Percentiles rank a stretch among this genome's conserved stretches.
Evolutionary conservation across 495 filamentous ascomycete genomes (phyloP).

Genomic region (Daldinia loculata): DNA sequence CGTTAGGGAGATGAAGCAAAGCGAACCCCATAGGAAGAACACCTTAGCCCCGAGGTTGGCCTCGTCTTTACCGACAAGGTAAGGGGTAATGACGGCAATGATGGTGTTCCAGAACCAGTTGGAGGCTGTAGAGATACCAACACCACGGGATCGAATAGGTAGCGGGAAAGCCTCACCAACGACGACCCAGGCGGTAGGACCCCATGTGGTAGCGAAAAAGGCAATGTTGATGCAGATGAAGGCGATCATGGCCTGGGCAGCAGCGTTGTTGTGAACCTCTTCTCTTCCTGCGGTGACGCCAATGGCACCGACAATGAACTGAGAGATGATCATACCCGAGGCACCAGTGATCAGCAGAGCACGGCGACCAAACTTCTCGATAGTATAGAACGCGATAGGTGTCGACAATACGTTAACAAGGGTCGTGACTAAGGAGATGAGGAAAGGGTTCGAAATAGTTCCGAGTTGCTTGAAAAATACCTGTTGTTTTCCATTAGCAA

Average conservation of each 20-base stretch:
- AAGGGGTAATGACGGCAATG: slow-evolving; percentile 70
- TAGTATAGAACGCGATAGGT: slow-evolving; percentile 80
- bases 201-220: slow-evolving; percentile 76
- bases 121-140: slow-evolving; percentile 75
- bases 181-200: slow-evolving; percentile 76
- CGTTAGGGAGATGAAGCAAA: slow-evolving; percentile 64
- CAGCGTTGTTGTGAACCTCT: slow-evolving; percentile 48
- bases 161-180: slow-evolving; percentile 82
- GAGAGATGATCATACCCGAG: slow-evolving; percentile 80
- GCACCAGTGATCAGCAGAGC: slow-evolving; percentile 83
- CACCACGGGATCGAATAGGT: slow-evolving; percentile 76
- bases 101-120: slow-evolving; percentile 82
- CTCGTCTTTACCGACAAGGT: slow-evolving; percentile 65
- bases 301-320: slow-evolving; percentile 76
- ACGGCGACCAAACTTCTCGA: slow-evolving; percentile 84
- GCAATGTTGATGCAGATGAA: slow-evolving; percentile 81
- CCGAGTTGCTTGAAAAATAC: slow-evolving; percentile 67
- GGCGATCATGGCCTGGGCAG: slow-evolving; percentile 64
- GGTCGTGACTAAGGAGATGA: slow-evolving; percentile 82
- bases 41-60: slow-evolving; percentile 68
- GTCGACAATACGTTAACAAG: slow-evolving; percentile 87
- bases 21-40: slow-evolving; percentile 74
- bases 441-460: slow-evolving; percentile 77
- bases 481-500: no score
- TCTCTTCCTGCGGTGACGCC: slow-evolving; percentile 62